Conservation (phyloP, 148 eudicot genomes). For the Hydrangea macrophylla region DNA sequence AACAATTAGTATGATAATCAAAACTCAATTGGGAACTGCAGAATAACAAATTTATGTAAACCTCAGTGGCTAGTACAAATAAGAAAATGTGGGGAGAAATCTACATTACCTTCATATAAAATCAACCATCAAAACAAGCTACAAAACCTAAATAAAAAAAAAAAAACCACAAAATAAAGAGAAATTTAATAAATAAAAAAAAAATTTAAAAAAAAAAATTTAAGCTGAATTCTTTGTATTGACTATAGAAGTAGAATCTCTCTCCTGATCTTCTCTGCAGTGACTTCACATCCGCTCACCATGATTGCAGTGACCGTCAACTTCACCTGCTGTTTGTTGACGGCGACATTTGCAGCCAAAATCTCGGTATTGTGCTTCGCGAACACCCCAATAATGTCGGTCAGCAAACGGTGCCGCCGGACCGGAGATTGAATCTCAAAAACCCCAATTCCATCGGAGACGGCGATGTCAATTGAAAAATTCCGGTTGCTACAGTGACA, state of each 20-base stretch:
- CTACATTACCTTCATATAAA: too few relatives aligned
- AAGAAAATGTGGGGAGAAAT: too few relatives aligned
- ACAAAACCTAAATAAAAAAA: neutral
- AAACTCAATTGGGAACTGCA: too few relatives aligned
- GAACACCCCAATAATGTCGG: slow-evolving; percentile 24
- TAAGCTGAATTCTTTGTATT: neutral
- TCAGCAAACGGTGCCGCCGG: slow-evolving; percentile 8
- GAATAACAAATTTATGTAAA: too few relatives aligned
- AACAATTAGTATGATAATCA: too few relatives aligned
- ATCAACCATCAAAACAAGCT: neutral
- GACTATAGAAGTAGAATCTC: slow-evolving; percentile 22
- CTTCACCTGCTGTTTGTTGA: slow-evolving; percentile 10
- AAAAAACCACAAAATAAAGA: too few relatives aligned
- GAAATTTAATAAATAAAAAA: too few relatives aligned
- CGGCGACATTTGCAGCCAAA: slow-evolving; percentile 25
- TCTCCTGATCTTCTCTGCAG: slow-evolving; percentile 27
- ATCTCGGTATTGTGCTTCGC: slow-evolving; percentile 30
- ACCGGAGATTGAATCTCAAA: slow-evolving; percentile 20
- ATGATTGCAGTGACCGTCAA: slow-evolving; percentile 22
- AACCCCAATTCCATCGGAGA: slow-evolving; percentile 16
- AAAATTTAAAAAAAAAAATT: neutral
- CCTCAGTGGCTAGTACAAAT: too few relatives aligned
- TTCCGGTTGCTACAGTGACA: neutral
- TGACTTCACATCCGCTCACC: slow-evolving; percentile 12
- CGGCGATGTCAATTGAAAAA: slow-evolving; percentile 8